Evolutionary conservation across 306 rosid genomes (phyloP).

Genomic region (Canavalia ensiformis): DNA sequence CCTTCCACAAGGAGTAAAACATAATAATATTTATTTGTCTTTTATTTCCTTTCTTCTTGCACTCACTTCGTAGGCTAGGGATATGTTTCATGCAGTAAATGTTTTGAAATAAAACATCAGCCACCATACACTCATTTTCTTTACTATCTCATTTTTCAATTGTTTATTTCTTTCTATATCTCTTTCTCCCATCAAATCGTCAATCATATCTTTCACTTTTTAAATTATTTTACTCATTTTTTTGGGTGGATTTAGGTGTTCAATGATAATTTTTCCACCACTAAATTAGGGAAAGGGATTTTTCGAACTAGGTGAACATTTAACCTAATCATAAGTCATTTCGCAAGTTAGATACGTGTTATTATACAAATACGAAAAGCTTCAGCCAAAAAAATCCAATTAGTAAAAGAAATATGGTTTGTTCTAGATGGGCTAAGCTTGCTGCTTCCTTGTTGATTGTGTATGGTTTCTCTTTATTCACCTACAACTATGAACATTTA

Average conservation of each 20-base stretch:
- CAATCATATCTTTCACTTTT: too few species aligned
- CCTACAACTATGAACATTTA: slow-evolving; percentile 23
- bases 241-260: too few species aligned
- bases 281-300: neutral
- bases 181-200: too few species aligned
- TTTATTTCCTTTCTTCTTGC: neutral
- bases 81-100: too few species aligned
- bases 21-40: too few species aligned
- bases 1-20: neutral
- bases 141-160: too few species aligned
- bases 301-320: neutral
- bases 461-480: slow-evolving; percentile 33
- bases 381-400: neutral
- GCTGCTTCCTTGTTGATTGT: slow-evolving; percentile 33
- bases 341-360: neutral
- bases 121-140: too few species aligned
- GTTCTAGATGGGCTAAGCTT: slow-evolving; percentile 15
- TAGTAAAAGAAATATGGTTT: slow-evolving; percentile 13
- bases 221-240: too few species aligned
- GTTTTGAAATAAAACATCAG: too few species aligned
- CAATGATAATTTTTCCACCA: neutral
- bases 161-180: too few species aligned
- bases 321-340: neutral
- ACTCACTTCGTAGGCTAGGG: neutral
- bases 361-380: slow-evolving; percentile 5